A percentile compares a stretch with the other conserved stretches of the same genome.
phyloP scores from a whole-genome alignment of 106 monocot species.

The Allium sativum region DNA sequence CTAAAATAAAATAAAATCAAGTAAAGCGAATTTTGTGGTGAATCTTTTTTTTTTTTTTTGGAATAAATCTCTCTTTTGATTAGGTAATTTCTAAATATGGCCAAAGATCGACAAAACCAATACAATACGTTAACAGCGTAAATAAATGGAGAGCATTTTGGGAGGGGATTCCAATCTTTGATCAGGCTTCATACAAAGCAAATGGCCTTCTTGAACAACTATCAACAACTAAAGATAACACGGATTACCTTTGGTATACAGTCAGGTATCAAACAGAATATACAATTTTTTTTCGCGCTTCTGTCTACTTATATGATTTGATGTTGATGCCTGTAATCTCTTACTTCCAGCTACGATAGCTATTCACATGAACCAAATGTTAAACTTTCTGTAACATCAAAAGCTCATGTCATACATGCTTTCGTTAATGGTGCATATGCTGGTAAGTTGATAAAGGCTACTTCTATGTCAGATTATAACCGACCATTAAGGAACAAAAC shows the following conservation, averaged over 20 bases:
- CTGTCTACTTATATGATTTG: neutral
- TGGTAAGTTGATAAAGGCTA: constrained; percentile 28
- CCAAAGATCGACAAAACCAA: constrained; percentile 29
- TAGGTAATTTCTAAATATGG: constrained; percentile 50
- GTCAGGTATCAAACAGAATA: constrained; percentile 27
- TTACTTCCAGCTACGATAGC: constrained; percentile 45
- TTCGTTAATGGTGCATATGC: constrained; percentile 52
- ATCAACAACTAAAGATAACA: constrained; percentile 59
- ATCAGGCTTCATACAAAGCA: constrained; percentile 10
- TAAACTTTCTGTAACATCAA: constrained; percentile 45
- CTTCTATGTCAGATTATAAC: too few species aligned
- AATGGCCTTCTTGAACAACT: constrained; percentile 54
- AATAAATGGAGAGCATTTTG: constrained; percentile 39
- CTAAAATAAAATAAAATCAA: too few species aligned
- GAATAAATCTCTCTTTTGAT: neutral
- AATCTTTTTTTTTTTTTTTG: too few species aligned
- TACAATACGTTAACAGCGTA: constrained; percentile 21
- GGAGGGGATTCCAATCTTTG: constrained; percentile 26
- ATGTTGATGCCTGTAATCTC: neutral
- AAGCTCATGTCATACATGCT: constrained; percentile 68
- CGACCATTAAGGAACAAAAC: neutral
- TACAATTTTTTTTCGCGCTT: neutral
- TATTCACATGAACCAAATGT: constrained; percentile 15
- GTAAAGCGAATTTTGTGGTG: too few species aligned
- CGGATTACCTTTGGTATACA: constrained; percentile 93